A percentile compares a stretch with the other conserved stretches of the same genome.
phyloP scores from a whole-genome alignment of 768 basidiomycete genomes.

The Albatrellus ellisii region DNA sequence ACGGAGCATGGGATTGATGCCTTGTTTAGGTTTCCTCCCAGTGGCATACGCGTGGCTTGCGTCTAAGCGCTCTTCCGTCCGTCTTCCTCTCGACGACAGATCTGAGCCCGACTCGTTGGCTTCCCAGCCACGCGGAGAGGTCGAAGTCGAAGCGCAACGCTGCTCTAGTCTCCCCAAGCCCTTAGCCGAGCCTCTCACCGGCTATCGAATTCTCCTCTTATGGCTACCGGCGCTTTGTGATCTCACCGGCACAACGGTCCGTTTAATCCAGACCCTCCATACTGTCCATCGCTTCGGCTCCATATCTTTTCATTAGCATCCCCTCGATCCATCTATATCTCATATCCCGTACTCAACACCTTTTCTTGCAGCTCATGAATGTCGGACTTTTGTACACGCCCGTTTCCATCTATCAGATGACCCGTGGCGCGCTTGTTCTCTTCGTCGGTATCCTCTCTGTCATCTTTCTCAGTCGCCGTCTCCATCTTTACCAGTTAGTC shows the following conservation, averaged over 20 bases:
- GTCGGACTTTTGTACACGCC: conserved; percentile 91
- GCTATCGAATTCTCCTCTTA: conserved; percentile 61
- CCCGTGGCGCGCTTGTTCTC: conserved; percentile 80
- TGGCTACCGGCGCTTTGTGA: conserved; percentile 88
- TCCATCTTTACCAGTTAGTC: conserved; percentile 77
- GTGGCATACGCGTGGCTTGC: conserved; percentile 59
- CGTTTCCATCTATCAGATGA: conserved; percentile 97
- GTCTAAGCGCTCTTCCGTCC: conserved; percentile 30
- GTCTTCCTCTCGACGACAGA: conserved; percentile 38
- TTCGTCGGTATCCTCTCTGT: conserved; percentile 91
- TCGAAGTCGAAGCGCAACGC: conserved; percentile 21
- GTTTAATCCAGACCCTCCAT: conserved; percentile 17
- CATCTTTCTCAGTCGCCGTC: conserved; percentile 73
- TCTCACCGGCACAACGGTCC: conserved; percentile 80
- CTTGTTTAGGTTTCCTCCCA: conserved; percentile 64
- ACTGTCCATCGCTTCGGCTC: too few relatives aligned
- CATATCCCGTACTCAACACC: neutral
- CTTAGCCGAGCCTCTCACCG: conserved; percentile 35
- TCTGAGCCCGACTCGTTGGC: conserved; percentile 14
- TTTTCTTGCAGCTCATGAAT: conserved; percentile 64
- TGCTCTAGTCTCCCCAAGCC: conserved; percentile 11
- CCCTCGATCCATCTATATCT: neutral
- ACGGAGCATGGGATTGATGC: conserved; percentile 5
- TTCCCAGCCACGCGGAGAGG: conserved; percentile 17
- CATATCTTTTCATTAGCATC: neutral